Percentiles rank a stretch among this genome's conserved stretches.
Evolutionary conservation across 2,329 filamentous ascomycete species (phyloP).

Genomic region (Cladophialophora bantiana): DNA sequence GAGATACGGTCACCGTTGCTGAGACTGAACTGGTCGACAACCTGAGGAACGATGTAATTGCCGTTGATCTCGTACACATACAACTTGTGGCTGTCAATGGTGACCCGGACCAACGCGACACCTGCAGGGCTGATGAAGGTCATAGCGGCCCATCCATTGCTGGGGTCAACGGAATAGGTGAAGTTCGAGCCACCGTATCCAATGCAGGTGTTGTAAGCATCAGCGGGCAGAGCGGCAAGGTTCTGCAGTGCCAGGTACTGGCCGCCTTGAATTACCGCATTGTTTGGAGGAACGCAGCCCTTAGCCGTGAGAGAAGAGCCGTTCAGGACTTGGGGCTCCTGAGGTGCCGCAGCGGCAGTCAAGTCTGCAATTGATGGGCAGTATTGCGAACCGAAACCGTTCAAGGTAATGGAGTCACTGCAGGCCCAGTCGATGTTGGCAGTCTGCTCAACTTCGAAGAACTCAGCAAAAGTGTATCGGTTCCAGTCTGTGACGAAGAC

Average conservation of each 20-base stretch:
- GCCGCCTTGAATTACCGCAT: slow-evolving; percentile 34
- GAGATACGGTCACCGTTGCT: slow-evolving; percentile 52
- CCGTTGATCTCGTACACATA: slow-evolving; percentile 56
- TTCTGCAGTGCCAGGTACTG: slow-evolving; percentile 49
- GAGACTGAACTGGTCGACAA: slow-evolving; percentile 46
- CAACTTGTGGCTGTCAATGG: slow-evolving; percentile 55
- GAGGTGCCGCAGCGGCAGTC: slow-evolving; percentile 47
- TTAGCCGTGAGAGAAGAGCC: slow-evolving; percentile 42
- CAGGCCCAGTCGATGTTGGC: slow-evolving; percentile 57
- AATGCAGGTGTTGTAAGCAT: slow-evolving; percentile 51
- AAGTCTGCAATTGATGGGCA: slow-evolving; percentile 59
- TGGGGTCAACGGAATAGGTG: slow-evolving; percentile 46
- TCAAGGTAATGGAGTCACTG: slow-evolving; percentile 67
- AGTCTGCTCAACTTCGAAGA: slow-evolving; percentile 44
- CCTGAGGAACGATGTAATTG: slow-evolving; percentile 50
- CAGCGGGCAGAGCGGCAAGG: slow-evolving; percentile 50
- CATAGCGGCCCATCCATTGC: slow-evolving; percentile 47
- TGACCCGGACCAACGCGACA: slow-evolving; percentile 46
- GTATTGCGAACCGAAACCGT: slow-evolving; percentile 65
- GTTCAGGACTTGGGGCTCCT: slow-evolving; percentile 41
- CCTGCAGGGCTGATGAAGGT: slow-evolving; percentile 50
- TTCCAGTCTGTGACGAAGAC: slow-evolving; percentile 65
- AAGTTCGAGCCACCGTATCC: slow-evolving; percentile 35
- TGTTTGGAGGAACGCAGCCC: slow-evolving; percentile 47
- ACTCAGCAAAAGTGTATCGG: slow-evolving; percentile 60